Conservation (phyloP, 2,329 filamentous ascomycete genomes). For the Claviceps paspali region DNA sequence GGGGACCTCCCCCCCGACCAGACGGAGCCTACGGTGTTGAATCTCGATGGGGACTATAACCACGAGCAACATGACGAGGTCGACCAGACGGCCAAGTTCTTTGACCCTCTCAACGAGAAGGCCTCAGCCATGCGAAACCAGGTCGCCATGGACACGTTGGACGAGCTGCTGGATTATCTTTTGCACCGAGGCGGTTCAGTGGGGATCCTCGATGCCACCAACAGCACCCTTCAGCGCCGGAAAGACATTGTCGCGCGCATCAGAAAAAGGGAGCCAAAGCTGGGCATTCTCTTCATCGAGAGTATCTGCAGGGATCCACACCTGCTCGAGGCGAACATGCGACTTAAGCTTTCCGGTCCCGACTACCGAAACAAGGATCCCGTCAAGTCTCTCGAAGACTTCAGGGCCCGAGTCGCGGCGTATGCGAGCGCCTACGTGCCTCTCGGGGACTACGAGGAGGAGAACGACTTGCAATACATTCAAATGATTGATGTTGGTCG, state of each 20-base stretch:
- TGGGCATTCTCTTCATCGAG: slow-evolving; percentile 91
- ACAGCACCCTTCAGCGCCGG: slow-evolving; percentile 79
- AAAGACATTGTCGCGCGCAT: slow-evolving; percentile 74
- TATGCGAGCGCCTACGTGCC: slow-evolving; percentile 93
- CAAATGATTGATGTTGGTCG: slow-evolving; percentile 96
- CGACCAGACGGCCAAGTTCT: slow-evolving; percentile 87
- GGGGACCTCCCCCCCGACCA: slow-evolving; percentile 13
- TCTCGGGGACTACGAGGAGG: slow-evolving; percentile 80
- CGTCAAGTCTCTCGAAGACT: slow-evolving; percentile 67
- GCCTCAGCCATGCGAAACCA: slow-evolving; percentile 78
- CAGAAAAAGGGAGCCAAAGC: slow-evolving; percentile 64
- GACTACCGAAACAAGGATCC: slow-evolving; percentile 95
- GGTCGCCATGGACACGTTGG: slow-evolving; percentile 79
- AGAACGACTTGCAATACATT: slow-evolving; percentile 83
- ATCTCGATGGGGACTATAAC: slow-evolving; percentile 18
- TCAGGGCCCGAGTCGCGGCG: slow-evolving; percentile 79
- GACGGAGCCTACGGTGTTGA: slow-evolving; percentile 23
- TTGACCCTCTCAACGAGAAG: slow-evolving; percentile 74
- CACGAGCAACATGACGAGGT: slow-evolving; percentile 29
- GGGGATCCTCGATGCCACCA: slow-evolving; percentile 92
- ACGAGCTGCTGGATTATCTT: slow-evolving; percentile 85
- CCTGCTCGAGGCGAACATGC: slow-evolving; percentile 90
- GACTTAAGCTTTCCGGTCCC: slow-evolving; percentile 83
- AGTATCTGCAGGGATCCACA: slow-evolving; percentile 77
- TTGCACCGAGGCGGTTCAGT: slow-evolving; percentile 70